Conservation (phyloP, 2,329 filamentous ascomycete species). For the Calonectria naviculata region DNA sequence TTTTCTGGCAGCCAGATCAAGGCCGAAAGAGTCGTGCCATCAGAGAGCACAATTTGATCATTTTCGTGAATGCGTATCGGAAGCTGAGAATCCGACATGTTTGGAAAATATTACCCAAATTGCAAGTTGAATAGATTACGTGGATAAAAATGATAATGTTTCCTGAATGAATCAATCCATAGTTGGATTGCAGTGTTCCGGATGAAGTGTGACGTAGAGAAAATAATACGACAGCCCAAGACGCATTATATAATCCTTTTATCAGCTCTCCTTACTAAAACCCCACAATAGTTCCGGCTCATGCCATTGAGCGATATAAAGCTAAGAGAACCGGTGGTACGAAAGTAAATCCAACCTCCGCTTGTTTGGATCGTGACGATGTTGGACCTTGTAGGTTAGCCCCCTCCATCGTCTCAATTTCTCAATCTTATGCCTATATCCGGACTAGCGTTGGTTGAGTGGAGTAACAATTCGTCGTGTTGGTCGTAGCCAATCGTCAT, state of each 20-base stretch:
- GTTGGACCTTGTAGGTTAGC: not conserved
- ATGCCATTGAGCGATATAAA: not conserved
- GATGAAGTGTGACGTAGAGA: not conserved
- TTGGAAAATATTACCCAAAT: not conserved
- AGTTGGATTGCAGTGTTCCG: not conserved
- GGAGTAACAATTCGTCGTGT: not conserved
- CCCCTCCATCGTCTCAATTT: not conserved
- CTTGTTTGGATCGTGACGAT: not conserved
- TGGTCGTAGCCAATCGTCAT: not conserved
- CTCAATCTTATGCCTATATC: not conserved
- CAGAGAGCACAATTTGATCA: not conserved
- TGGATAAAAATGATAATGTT: too few species aligned
- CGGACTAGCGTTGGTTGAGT: not conserved
- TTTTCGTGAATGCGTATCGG: not conserved
- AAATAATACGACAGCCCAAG: not conserved
- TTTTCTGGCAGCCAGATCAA: constrained; percentile 10
- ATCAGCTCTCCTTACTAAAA: not conserved
- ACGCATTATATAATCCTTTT: not conserved
- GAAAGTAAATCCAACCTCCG: not conserved
- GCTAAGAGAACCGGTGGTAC: too few species aligned
- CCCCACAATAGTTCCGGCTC: not conserved
- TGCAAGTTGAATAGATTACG: not conserved
- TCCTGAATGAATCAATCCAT: too few species aligned
- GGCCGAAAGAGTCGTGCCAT: constrained; percentile 7
- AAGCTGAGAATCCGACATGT: not conserved